Conservation (phyloP, 768 basidiomycete species). For the Termitomyces sp. region DNA sequence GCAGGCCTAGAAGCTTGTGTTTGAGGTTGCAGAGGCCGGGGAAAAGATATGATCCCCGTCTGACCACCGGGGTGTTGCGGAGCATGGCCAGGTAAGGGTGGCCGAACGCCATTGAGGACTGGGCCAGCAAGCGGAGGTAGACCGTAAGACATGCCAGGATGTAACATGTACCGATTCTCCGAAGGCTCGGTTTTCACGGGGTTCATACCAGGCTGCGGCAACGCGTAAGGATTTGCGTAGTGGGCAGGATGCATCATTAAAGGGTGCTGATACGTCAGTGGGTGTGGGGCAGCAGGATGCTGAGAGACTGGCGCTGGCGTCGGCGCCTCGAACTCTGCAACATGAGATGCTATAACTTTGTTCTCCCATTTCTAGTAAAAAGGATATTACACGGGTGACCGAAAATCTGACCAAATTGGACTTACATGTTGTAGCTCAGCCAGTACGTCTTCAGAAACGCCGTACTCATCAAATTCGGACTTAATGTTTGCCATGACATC, state of each 20-base stretch:
- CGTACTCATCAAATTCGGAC: conserved; percentile 95
- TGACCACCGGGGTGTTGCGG: conserved; percentile 53
- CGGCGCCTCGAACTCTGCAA: conserved; percentile 84
- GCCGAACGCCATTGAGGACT: conserved; percentile 46
- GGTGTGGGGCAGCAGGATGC: conserved; percentile 36
- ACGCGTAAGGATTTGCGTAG: conserved; percentile 50
- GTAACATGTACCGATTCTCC: conserved; percentile 62
- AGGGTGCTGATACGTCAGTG: conserved; percentile 54
- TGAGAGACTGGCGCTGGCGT: conserved; percentile 34
- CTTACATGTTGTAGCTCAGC: conserved; percentile 85
- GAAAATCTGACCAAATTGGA: conserved; percentile 18
- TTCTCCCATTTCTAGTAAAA: conserved; percentile 85
- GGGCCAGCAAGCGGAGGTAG: conserved; percentile 66
- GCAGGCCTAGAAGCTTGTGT: conserved; percentile 19
- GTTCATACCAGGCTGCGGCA: conserved; percentile 34
- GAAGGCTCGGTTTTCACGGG: conserved; percentile 72
- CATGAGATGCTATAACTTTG: conserved; percentile 90
- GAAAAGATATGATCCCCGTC: conserved; percentile 53
- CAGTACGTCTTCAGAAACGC: conserved; percentile 87
- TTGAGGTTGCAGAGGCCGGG: conserved; percentile 29
- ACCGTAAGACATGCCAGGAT: conserved; percentile 38
- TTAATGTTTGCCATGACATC: conserved; percentile 87
- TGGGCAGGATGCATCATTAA: conserved; percentile 54
- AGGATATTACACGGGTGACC: conserved; percentile 11
- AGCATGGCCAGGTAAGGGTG: conserved; percentile 30